These are phyloP conservation scores for Apiospora hydei DNA, from an alignment of 2,329 filamentous ascomycete species.

Conservation along the genomic window DNA sequence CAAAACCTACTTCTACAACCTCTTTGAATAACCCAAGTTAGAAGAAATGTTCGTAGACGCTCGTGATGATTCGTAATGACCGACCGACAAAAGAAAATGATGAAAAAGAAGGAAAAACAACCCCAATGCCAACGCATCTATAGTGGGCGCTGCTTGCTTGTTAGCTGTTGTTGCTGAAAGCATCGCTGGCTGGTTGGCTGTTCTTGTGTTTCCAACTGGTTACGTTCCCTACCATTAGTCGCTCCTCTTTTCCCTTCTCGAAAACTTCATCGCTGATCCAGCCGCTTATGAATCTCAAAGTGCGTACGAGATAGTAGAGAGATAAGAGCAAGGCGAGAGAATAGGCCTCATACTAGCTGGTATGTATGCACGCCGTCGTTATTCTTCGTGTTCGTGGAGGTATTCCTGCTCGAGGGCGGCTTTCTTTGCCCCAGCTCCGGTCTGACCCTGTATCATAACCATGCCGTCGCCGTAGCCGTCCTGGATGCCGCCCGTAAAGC, in stretches of 20 bases:
- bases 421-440: background rate
- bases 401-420: background rate
- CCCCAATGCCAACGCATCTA: background rate
- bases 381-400: background rate
- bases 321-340: background rate
- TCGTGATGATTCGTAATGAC: slow-evolving; percentile 19
- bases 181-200: background rate
- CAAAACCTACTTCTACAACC: background rate
- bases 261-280: background rate
- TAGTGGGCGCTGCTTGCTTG: background rate
- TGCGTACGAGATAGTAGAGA: background rate
- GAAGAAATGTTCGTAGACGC: slow-evolving; percentile 10
- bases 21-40: background rate
- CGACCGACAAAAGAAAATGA: slow-evolving; percentile 9
- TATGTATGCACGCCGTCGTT: background rate
- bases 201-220: background rate
- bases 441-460: slow-evolving; percentile 30
- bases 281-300: background rate
- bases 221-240: background rate
- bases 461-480: slow-evolving; percentile 61
- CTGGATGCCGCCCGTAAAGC: slow-evolving; percentile 70
- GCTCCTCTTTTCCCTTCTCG: background rate
- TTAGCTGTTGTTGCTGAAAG: background rate
- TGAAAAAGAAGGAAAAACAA: background rate
- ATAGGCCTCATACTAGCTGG: background rate